Evolutionary conservation across 371 early-diverging fungal species (phyloP).

Genomic region (Actinomucor elegans): DNA sequence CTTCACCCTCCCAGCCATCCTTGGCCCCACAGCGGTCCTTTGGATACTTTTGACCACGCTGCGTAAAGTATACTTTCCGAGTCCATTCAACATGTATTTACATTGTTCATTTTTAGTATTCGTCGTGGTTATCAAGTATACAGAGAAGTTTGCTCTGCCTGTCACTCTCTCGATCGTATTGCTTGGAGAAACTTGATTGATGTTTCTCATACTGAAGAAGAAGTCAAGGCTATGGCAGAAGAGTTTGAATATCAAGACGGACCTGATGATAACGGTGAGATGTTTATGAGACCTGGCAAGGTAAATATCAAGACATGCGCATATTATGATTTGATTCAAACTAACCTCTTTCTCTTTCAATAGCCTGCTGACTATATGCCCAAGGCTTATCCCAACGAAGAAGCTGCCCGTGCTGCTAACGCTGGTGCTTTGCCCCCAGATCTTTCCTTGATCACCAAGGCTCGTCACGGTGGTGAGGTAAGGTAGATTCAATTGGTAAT

Average conservation of each 20-base stretch:
- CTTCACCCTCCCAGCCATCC: constrained; percentile 89
- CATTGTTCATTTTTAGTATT: constrained; percentile 54
- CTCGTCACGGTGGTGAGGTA: constrained; percentile 92
- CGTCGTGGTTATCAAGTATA: constrained; percentile 99
- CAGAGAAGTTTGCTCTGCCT: constrained; percentile 96
- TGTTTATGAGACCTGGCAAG: constrained; percentile 96
- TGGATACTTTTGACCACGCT: constrained; percentile 93
- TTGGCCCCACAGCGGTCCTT: constrained; percentile 82
- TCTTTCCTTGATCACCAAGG: constrained; percentile 93
- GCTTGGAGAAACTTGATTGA: constrained; percentile 94
- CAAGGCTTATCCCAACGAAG: constrained; percentile 92
- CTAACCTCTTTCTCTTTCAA: neutral
- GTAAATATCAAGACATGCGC: constrained; percentile 37
- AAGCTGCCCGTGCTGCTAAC: constrained; percentile 96
- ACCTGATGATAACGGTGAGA: constrained; percentile 93
- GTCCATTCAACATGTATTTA: neutral
- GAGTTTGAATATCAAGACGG: constrained; percentile 93
- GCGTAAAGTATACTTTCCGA: constrained; percentile 47
- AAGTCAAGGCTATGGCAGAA: constrained; percentile 93
- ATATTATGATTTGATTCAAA: too few relatives aligned
- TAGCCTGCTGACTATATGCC: constrained; percentile 92
- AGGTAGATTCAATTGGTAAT: constrained; percentile 12
- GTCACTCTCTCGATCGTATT: constrained; percentile 94
- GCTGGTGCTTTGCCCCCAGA: constrained; percentile 97
- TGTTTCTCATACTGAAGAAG: constrained; percentile 90